Base-by-base conservation (phyloP, 2,329 filamentous ascomycete species). In the Monosporascus sp. region DNA sequence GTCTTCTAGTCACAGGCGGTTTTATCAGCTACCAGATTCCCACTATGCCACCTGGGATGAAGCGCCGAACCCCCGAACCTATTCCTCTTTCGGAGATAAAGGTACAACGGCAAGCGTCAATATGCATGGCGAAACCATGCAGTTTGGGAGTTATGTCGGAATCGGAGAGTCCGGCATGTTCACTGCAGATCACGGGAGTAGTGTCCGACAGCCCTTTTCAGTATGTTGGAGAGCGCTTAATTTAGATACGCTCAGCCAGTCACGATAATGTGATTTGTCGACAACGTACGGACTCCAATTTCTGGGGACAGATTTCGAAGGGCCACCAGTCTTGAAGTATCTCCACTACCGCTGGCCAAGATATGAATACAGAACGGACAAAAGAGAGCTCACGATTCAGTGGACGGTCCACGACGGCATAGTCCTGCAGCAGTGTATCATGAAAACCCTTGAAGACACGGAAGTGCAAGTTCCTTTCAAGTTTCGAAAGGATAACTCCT, bases 71-170 rank as follows among this genome's bases (percentile, higher is more conserved):
- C 3, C 17, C 14, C 18, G 5, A 24, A 45, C 42, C 18, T 45
- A 45, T 48, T 51, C 25, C 14, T 51, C 53, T 2, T 53, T 55
- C 15, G 53, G 55, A 0, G 53, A 57, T 18, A 20, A 45, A 5
- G 55, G 55, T 6, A 57, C 50, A 4, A 57, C 51, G 17, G 55
- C 53, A 15, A 47, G 37, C 15, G 55, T 57, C 18, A 54, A 51
- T 14, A 45, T 44, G 5, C 51, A 51, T 25, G 55, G 55, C 3
- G 34, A 53, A 1, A 15, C 53, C 4, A 52, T 57, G 48, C 55
- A 57, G 18, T 57, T 57, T 27, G 48, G 51, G 15, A 45, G 24
- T 34, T 53, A 51, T 6, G 14, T 50, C 5, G 52, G 44, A 6
- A 24, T 18, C 1, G 52, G 52, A 7, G 17, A 48, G 0, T 56